Percentiles rank a stretch among this genome's conserved stretches.
Evolutionary conservation across 2,329 filamentous ascomycete genomes (phyloP).

Genomic region (Cercospora nicotianae): DNA sequence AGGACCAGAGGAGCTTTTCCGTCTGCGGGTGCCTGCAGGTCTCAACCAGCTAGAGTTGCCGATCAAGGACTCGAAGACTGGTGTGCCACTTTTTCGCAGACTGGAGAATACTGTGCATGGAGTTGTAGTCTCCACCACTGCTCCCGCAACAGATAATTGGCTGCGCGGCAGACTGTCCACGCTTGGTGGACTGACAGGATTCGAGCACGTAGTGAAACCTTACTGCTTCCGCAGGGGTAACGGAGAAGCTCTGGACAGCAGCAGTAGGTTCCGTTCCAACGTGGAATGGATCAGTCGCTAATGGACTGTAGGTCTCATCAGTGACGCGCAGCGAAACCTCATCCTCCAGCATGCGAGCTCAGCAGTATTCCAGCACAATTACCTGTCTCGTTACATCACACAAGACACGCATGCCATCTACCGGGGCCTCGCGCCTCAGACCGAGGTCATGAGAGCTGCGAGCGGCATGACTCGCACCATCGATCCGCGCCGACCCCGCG

Average conservation of each 20-base stretch:
- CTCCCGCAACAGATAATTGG: not conserved
- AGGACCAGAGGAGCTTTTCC: not conserved
- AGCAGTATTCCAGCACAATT: not conserved
- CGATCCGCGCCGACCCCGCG: slow-evolving; percentile 1
- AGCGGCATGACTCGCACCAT: slow-evolving; percentile 11
- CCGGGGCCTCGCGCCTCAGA: not conserved
- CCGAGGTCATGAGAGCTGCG: not conserved
- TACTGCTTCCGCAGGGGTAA: slow-evolving; percentile 11
- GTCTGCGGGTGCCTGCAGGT: not conserved
- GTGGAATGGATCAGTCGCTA: not conserved
- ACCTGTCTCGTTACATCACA: not conserved
- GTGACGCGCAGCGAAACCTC: not conserved
- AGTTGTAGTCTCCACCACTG: not conserved
- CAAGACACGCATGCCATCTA: slow-evolving; percentile 1
- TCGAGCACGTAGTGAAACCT: not conserved
- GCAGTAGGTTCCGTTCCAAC: slow-evolving; percentile 14
- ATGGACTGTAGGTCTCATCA: not conserved
- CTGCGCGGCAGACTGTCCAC: not conserved
- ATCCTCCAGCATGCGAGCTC: slow-evolving; percentile 4
- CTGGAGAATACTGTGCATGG: not conserved
- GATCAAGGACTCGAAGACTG: not conserved
- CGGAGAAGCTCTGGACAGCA: slow-evolving; percentile 23
- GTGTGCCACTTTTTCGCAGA: not conserved
- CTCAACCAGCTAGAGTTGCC: slow-evolving; percentile 15
- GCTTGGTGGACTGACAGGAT: not conserved